phyloP scores from a whole-genome alignment of 768 basidiomycete species.

The Rhizopogon vinicolor region DNA sequence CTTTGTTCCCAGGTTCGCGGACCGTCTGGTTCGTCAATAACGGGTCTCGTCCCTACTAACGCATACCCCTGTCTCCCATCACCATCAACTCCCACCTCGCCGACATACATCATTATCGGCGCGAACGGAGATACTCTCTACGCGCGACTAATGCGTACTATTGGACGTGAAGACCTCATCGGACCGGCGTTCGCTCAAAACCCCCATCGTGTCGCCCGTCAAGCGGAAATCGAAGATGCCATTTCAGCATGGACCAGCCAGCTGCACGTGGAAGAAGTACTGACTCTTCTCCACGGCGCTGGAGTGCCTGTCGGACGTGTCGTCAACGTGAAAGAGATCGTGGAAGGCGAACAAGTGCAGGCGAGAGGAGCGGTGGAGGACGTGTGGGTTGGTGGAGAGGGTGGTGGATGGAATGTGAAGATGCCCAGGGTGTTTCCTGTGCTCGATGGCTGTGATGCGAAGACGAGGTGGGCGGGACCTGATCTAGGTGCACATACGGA shows the following conservation, averaged over 20 bases:
- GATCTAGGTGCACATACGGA: conserved; percentile 57
- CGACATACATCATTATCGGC: conserved; percentile 64
- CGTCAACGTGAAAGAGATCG: conserved; percentile 56
- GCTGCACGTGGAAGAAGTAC: conserved; percentile 49
- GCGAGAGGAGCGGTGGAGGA: conserved; percentile 55
- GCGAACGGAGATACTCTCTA: conserved; percentile 72
- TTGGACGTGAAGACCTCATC: conserved; percentile 54
- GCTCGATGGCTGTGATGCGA: conserved; percentile 52
- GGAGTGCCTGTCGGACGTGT: conserved; percentile 65
- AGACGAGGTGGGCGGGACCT: conserved; percentile 66
- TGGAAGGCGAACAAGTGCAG: conserved; percentile 51
- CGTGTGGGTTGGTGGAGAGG: conserved; percentile 43
- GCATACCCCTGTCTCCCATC: conserved; percentile 64
- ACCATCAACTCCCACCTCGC: conserved; percentile 30
- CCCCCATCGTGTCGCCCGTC: conserved; percentile 37
- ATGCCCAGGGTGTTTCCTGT: conserved; percentile 64
- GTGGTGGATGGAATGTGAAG: conserved; percentile 56
- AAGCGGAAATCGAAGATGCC: conserved; percentile 52
- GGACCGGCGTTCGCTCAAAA: conserved; percentile 46
- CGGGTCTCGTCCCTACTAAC: conserved; percentile 73
- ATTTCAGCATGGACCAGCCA: conserved; percentile 56
- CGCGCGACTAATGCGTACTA: conserved; percentile 57
- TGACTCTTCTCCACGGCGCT: conserved; percentile 41
- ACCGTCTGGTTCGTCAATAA: conserved; percentile 71
- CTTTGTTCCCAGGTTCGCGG: conserved; percentile 46